phyloP scores from a whole-genome alignment of 2,329 filamentous ascomycete species.

The Colletotrichum coccodes region DNA sequence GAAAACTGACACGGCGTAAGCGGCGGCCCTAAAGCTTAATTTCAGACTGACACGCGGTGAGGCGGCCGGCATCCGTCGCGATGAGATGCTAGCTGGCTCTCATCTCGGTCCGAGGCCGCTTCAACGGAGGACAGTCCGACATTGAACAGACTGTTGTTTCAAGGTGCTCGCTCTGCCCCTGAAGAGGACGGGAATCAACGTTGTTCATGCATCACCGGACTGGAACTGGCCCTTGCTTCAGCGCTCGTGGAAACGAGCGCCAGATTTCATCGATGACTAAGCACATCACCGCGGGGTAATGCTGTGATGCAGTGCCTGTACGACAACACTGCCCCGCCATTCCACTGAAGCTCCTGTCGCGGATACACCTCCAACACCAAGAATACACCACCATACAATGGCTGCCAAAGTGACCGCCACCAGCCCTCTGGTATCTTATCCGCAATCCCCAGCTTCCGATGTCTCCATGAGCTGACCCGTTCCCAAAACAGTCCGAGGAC shows the following conservation, averaged over 20 bases:
- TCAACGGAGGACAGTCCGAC: not conserved
- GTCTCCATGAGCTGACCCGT: not conserved
- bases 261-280: slow-evolving; percentile 5
- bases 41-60: slow-evolving; percentile 1
- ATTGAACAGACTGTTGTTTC: too few species aligned
- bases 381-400: not conserved
- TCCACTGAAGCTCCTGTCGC: not conserved
- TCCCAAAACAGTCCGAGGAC: slow-evolving; percentile 50
- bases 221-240: too few species aligned
- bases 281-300: not conserved
- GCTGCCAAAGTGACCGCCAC: slow-evolving; percentile 53
- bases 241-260: too few species aligned
- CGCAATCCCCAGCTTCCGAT: not conserved
- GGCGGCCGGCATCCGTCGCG: not conserved
- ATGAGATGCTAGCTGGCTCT: not conserved
- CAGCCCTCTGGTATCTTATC: slow-evolving; percentile 52
- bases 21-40: slow-evolving; percentile 5
- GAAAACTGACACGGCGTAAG: not conserved
- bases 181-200: too few species aligned
- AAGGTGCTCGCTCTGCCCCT: too few species aligned
- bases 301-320: not conserved
- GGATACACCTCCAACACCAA: not conserved
- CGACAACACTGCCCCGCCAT: not conserved
- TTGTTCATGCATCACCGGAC: too few species aligned
- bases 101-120: not conserved